Evolutionary conservation across 495 filamentous ascomycete species (phyloP), one percentile per base, ranked within the genome.

Genomic region (Annulohypoxylon maeteangense): DNA sequence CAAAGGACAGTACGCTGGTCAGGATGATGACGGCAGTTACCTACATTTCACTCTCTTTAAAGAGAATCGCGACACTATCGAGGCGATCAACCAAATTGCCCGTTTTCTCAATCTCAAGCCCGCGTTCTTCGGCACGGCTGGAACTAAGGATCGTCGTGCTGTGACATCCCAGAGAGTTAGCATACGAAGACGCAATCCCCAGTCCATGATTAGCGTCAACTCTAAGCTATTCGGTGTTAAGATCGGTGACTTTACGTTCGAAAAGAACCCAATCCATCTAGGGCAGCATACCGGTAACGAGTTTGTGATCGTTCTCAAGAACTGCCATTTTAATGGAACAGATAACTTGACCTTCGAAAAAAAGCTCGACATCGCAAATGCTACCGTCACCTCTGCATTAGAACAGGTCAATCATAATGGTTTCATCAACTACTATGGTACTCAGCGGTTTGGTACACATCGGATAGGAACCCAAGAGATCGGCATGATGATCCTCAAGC

Each of bases 61-160:
- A 81, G 95, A 98, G 80, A 99, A 99, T 79, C 93, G 93, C 72
- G 96, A 99, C 74, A 99, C 96, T 1, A 97, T 98, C 93, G 95
- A 99, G 68, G 90, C 92, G 0, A 83, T 96, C 27, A 88, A 86
- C 7, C 90, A 89, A 63, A 81, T 98, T 7, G 88, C 89, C 0
- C 87, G 89, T 48, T 83, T 87, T 16, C 74, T 97, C 32, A 89
- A 90, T 68, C 83, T 91, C 72, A 89, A 89, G 54, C 80, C 88
- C 2, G 89, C 89, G 67, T 81, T 81, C 59, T 94, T 98, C 74
- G 86, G 91, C 38, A 95, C 95, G 74, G 94, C 95, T 6, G 95
- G 95, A 7, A 98, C 94, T 56, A 99, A 99, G 80, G 95, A 99
- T 77, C 87, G 92, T 20, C 90, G 95, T 36, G 95, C 91, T 56